Conservation (phyloP, 768 basidiomycete genomes). For the Leucogyrophana mollusca region DNA sequence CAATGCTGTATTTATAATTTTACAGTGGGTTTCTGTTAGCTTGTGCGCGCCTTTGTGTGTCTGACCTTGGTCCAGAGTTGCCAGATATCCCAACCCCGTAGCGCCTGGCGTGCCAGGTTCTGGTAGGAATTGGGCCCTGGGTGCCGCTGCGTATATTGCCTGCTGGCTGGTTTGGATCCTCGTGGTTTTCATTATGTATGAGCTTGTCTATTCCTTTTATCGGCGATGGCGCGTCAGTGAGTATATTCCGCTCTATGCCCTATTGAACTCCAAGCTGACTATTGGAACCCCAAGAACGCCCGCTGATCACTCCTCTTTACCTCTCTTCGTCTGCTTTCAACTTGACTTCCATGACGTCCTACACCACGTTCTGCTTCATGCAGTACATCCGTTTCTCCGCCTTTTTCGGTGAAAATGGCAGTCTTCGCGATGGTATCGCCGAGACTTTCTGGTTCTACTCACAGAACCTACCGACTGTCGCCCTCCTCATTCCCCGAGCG, state of each 20-base stretch:
- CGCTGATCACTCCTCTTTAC: conserved; percentile 80
- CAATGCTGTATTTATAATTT: conserved; percentile 78
- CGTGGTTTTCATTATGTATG: conserved; percentile 73
- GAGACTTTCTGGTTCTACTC: conserved; percentile 84
- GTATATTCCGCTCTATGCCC: conserved; percentile 34
- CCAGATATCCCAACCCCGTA: conserved; percentile 70
- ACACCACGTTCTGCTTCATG: conserved; percentile 81
- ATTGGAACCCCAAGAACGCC: conserved; percentile 61
- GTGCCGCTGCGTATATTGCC: conserved; percentile 77
- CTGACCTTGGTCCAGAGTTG: conserved; percentile 47
- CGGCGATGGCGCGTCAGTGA: conserved; percentile 79
- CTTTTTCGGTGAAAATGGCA: conserved; percentile 51
- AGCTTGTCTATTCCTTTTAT: conserved; percentile 70
- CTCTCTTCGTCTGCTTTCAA: conserved; percentile 78
- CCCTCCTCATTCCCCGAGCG: conserved; percentile 81
- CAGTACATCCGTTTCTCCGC: conserved; percentile 75
- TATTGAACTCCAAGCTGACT: conserved; percentile 11
- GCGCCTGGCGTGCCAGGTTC: conserved; percentile 69
- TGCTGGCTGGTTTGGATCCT: conserved; percentile 78
- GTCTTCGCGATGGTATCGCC: conserved; percentile 60
- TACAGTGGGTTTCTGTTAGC: conserved; percentile 62
- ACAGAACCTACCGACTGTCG: conserved; percentile 81
- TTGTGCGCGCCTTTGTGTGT: conserved; percentile 1
- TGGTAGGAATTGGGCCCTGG: conserved; percentile 79
- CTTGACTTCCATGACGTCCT: conserved; percentile 74